Percentiles rank a stretch among this genome's conserved stretches.
phyloP scores from a whole-genome alignment of 768 basidiomycete genomes.

The Omphalotus guepiniiformis region DNA sequence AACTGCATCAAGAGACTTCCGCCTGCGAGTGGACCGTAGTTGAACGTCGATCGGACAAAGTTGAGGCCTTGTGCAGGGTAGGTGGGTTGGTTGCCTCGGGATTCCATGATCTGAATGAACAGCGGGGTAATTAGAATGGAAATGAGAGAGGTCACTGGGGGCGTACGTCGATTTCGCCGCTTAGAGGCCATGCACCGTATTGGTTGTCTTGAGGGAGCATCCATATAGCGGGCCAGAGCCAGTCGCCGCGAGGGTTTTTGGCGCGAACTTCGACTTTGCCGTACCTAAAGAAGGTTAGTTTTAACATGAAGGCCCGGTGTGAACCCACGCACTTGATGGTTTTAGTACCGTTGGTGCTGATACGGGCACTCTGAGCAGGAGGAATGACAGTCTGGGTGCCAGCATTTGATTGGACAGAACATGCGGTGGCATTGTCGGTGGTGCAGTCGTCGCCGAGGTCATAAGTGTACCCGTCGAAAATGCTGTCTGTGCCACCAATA shows the following conservation, averaged over 20 bases:
- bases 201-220: constrained; percentile 63
- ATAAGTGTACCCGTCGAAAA: constrained; percentile 58
- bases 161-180: constrained; percentile 48
- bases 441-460: constrained; percentile 65
- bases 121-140: constrained; percentile 24
- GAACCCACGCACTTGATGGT: constrained; percentile 32
- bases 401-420: constrained; percentile 33
- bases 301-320: no score
- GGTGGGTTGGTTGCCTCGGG: constrained; percentile 53
- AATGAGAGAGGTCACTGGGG: constrained; percentile 19
- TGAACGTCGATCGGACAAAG: constrained; percentile 55
- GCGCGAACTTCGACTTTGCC: constrained; percentile 63
- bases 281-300: constrained; percentile 38
- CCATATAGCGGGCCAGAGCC: constrained; percentile 58
- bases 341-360: constrained; percentile 63
- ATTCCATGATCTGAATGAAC: constrained; percentile 41
- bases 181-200: constrained; percentile 63
- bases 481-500: constrained; percentile 29
- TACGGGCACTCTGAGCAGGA: constrained; percentile 74
- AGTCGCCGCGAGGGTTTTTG: constrained; percentile 52
- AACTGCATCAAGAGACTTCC: constrained; percentile 31
- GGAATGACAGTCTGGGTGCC: constrained; percentile 52
- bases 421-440: constrained; percentile 8
- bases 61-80: constrained; percentile 57
- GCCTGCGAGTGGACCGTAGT: constrained; percentile 57